phyloP scores from a whole-genome alignment of 2,329 filamentous ascomycete genomes.

The Fusarium palustre region DNA sequence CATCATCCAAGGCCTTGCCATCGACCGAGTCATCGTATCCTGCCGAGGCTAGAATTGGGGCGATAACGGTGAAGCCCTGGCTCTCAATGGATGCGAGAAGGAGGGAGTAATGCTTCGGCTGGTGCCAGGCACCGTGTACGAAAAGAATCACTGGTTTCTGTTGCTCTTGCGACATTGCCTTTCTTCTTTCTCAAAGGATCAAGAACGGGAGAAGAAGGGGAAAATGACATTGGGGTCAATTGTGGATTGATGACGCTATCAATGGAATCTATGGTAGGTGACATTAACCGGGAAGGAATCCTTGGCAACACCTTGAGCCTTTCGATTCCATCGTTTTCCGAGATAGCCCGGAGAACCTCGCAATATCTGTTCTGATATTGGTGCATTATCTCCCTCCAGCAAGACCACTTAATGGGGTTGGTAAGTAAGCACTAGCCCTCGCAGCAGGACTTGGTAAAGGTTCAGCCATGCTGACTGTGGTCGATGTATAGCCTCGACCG shows the following conservation, averaged over 20 bases:
- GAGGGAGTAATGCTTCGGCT: conserved; percentile 24
- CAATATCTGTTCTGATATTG: neutral
- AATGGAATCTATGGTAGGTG: neutral
- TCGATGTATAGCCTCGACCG: neutral
- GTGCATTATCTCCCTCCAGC: neutral
- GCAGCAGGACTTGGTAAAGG: neutral
- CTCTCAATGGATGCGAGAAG: conserved; percentile 19
- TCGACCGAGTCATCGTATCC: conserved; percentile 33
- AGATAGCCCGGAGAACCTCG: neutral
- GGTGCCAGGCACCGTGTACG: conserved; percentile 37
- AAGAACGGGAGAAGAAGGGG: too few species aligned
- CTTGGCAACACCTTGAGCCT: neutral
- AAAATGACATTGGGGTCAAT: neutral
- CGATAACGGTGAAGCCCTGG: conserved; percentile 14
- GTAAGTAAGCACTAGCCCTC: neutral
- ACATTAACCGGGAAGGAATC: neutral
- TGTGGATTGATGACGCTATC: neutral
- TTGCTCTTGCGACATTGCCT: neutral
- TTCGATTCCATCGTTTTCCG: neutral
- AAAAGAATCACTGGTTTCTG: conserved; percentile 26
- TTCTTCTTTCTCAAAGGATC: fast-evolving
- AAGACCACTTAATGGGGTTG: neutral
- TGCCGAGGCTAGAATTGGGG: conserved; percentile 20
- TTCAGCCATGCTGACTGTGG: neutral
- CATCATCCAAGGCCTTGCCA: conserved; percentile 22